A percentile compares a stretch with the other conserved stretches of the same genome.
Conservation (phyloP, 2,329 filamentous ascomycete genomes). For the Aspergillus eucalypticola region DNA sequence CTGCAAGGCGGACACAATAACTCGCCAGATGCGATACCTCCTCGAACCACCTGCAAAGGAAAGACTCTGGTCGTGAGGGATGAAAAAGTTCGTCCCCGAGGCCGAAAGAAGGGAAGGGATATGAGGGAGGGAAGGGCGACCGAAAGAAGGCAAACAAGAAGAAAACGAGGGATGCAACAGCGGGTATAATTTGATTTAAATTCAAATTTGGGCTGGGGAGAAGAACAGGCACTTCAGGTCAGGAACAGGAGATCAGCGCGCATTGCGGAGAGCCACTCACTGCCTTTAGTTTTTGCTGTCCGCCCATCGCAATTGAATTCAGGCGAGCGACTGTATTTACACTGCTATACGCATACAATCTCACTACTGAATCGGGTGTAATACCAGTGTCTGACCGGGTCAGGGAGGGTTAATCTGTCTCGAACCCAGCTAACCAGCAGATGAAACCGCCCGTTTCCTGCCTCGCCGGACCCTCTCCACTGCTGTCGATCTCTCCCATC, state of each 20-base stretch:
- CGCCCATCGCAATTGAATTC: slow-evolving; percentile 1
- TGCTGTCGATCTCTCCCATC: slow-evolving; percentile 2
- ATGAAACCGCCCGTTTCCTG: slow-evolving; percentile 4
- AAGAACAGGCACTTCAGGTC: not conserved
- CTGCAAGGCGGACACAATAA: slow-evolving; percentile 8
- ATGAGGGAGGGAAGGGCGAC: not conserved
- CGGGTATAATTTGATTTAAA: not conserved
- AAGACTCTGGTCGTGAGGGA: not conserved
- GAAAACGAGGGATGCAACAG: not conserved
- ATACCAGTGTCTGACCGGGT: not conserved
- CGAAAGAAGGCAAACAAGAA: not conserved
- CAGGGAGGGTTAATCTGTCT: not conserved
- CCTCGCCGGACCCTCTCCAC: slow-evolving; percentile 7
- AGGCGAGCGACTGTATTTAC: not conserved
- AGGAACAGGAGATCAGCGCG: slow-evolving; percentile 3
- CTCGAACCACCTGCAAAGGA: not conserved
- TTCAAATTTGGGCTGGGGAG: not conserved
- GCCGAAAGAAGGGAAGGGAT: slow-evolving; percentile 1
- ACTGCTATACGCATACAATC: not conserved
- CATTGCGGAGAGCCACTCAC: slow-evolving; percentile 1
- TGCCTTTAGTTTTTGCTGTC: not conserved
- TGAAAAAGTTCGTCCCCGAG: not conserved
- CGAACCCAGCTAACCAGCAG: not conserved
- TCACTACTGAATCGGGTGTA: not conserved
- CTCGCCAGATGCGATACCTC: not conserved